Conservation (phyloP, 1,284 basidiomycete genomes). For the Boletus semigastroideus region DNA sequence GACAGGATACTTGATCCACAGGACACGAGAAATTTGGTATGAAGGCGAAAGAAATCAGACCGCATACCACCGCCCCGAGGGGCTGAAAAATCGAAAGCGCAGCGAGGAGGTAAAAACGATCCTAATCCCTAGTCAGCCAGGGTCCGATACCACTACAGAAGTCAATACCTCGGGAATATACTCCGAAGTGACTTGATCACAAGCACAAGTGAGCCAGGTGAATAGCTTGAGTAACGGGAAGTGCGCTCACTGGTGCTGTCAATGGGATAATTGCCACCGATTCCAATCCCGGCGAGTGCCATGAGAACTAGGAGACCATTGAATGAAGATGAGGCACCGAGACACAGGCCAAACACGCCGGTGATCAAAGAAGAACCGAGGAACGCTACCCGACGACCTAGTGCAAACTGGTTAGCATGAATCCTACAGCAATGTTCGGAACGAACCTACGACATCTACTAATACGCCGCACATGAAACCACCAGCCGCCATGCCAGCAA, state of each 20-base stretch:
- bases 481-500: conserved; percentile 4
- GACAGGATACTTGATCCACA: conserved; percentile 11
- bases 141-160: too few species aligned
- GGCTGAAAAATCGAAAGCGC: conserved; percentile 14
- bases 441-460: conserved; percentile 20
- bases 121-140: conserved; percentile 5
- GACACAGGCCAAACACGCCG: conserved; percentile 17
- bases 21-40: conserved; percentile 19
- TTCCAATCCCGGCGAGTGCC: conserved; percentile 16
- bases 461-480: conserved; percentile 18
- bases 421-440: too few species aligned
- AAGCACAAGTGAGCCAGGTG: neutral
- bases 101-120: conserved; percentile 20
- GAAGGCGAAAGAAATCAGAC: conserved; percentile 11
- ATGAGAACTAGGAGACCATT: conserved; percentile 9
- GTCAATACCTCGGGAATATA: conserved; percentile 15
- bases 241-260: conserved; percentile 15
- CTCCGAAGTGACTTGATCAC: conserved; percentile 11
- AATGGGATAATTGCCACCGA: conserved; percentile 19
- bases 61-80: neutral
- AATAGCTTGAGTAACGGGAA: neutral
- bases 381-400: conserved; percentile 19
- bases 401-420: neutral
- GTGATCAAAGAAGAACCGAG: conserved; percentile 12
- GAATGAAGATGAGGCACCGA: conserved; percentile 14